Evolutionary conservation across 371 early-diverging fungal genomes (phyloP), one percentile per base, ranked within the genome.

Genomic region (Cokeromyces recurvatus): DNA sequence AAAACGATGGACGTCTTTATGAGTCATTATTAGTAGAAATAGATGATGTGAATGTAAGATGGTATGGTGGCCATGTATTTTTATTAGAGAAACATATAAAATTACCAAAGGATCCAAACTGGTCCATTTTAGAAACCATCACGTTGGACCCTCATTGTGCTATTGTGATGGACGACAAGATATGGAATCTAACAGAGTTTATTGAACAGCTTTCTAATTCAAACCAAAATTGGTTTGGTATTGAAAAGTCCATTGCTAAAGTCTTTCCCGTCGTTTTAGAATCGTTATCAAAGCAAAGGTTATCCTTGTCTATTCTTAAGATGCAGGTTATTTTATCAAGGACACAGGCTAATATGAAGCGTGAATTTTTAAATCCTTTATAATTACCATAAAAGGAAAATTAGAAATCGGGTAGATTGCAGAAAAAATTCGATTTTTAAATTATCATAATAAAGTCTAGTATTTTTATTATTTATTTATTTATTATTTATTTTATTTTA

Each of bases 261-360:
- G 35, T 0, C 29, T 27, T 7, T 27, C 29, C 29, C 23, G 25
- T 2, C 20, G 19, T 11, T 35, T 14, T 7, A 19, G 17, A 8
- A 16, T 4, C 14, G 15, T 25, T 3, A 29, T 9, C n/a, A n/a
- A n/a, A n/a, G n/a, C n/a, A n/a, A n/a, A 35, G n/a, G 19, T 21
- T 49, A 1, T 32, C 11, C 15, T 14, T 48, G 15, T 32, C 39
- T 19, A 34, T 40, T 4, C 20, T 40, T 16, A 46, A 53, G 20
- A 40, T 46, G 35, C 39, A 46, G n/a, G 25, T 53, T 4, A 27
- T 46, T 15, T 21, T 14, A 3, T 53, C 53, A 32, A 53, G 46
- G 31, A 40, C 17, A 25, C 39, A 53, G 14, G 53, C 53, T 0
- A 53, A 53, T 20, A 53, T 45, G 46, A 46, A 34, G 32, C 44